A percentile compares a stretch with the other conserved stretches of the same genome.
phyloP scores from a whole-genome alignment of 2,329 filamentous ascomycete species.

The Xylariaceae sp. region DNA sequence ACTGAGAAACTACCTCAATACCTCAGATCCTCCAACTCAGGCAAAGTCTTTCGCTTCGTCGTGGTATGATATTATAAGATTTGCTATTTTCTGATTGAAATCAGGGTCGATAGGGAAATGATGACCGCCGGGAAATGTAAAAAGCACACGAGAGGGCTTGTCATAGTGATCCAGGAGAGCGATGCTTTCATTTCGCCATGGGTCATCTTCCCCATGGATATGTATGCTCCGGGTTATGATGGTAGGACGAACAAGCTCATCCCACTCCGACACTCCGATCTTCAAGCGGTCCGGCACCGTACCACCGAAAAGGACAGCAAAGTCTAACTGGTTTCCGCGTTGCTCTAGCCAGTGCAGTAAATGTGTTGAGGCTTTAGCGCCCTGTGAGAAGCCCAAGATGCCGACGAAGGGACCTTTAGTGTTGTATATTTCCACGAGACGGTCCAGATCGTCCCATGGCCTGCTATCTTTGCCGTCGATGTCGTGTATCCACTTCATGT shows the following conservation, averaged over 20 bases:
- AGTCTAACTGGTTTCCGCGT: constrained; percentile 14
- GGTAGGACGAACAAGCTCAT: constrained; percentile 8
- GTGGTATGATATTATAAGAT: constrained; percentile 8
- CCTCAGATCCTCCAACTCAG: too few species aligned
- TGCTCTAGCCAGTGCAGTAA: constrained; percentile 14
- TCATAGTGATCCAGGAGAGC: constrained; percentile 15
- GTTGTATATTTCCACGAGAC: constrained; percentile 12
- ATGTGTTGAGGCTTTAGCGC: constrained; percentile 12
- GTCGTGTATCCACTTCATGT: constrained; percentile 18
- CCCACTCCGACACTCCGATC: constrained; percentile 10
- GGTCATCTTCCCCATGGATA: constrained; percentile 14
- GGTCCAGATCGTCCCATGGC: constrained; percentile 9
- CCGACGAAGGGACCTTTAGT: constrained; percentile 14
- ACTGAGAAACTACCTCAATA: too few species aligned
- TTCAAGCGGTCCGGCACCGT: constrained; percentile 8
- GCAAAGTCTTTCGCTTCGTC: constrained; percentile 6
- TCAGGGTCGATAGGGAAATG: constrained; percentile 13
- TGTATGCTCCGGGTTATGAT: constrained; percentile 14
- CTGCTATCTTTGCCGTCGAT: constrained; percentile 6
- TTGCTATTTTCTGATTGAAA: constrained; percentile 9
- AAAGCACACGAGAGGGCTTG: constrained; percentile 5
- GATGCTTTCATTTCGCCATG: constrained; percentile 10
- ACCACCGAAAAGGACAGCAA: constrained; percentile 10
- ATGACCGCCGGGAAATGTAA: constrained; percentile 12
- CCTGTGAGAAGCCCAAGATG: constrained; percentile 12